Evolutionary conservation across 1,284 basidiomycete genomes (phyloP).

Genomic region (Prillingera fragicola): DNA sequence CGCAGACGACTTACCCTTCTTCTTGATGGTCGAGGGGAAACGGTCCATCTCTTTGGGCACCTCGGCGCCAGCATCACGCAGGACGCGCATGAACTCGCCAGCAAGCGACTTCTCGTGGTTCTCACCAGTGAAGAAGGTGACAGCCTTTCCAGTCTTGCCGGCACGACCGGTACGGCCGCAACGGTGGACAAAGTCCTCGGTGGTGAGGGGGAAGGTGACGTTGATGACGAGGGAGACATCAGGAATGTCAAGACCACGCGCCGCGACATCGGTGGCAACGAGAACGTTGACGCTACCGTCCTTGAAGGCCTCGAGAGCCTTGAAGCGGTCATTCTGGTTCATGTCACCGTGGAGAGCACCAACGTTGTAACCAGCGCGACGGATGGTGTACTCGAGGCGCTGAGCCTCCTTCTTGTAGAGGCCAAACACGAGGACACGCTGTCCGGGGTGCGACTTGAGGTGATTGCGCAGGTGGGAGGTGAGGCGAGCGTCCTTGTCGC

Average conservation of each 20-base stretch:
- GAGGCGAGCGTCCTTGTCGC: conserved; percentile 78
- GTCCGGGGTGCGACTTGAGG: conserved; percentile 52
- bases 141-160: conserved; percentile 81
- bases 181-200: conserved; percentile 87
- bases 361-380: conserved; percentile 75
- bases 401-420: conserved; percentile 97
- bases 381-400: conserved; percentile 76
- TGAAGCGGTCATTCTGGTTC: conserved; percentile 78
- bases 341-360: conserved; percentile 88
- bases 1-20: conserved; percentile 58
- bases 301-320: conserved; percentile 85
- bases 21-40: conserved; percentile 97
- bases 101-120: conserved; percentile 80
- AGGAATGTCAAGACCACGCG: conserved; percentile 93
- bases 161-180: conserved; percentile 95
- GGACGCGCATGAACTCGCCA: conserved; percentile 86
- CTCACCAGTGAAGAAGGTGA: conserved; percentile 95
- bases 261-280: conserved; percentile 97
- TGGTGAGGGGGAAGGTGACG: conserved; percentile 94
- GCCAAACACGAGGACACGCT: conserved; percentile 84
- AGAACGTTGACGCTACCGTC: conserved; percentile 73
- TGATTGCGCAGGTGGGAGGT: conserved; percentile 61
- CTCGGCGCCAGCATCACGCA: conserved; percentile 75
- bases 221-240: conserved; percentile 89
- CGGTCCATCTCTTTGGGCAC: conserved; percentile 70